Conservation (phyloP, 1,284 basidiomycete species). For the Porogramme epimiltina region DNA sequence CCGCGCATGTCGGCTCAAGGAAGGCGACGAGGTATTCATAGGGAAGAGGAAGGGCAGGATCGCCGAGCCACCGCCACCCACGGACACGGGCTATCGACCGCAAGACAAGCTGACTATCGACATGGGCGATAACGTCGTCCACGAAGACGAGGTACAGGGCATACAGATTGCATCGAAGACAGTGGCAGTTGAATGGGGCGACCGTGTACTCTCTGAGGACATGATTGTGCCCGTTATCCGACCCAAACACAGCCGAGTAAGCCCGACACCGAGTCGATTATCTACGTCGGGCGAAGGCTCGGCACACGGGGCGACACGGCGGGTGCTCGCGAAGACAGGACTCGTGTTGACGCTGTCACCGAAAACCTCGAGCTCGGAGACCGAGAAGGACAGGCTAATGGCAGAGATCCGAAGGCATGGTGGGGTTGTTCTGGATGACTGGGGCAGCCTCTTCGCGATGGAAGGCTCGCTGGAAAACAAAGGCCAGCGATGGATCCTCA, state of each 20-base stretch:
- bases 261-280: constrained; percentile 43
- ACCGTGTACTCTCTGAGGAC: constrained; percentile 45
- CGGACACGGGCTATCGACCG: constrained; percentile 29
- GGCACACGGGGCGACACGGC: constrained; percentile 33
- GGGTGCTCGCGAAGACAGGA: constrained; percentile 42
- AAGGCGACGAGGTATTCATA: constrained; percentile 58
- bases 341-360: constrained; percentile 38
- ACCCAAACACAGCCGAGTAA: constrained; percentile 27
- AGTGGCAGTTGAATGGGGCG: constrained; percentile 52
- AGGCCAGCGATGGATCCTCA: constrained; percentile 55
- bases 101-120: constrained; percentile 40
- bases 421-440: constrained; percentile 65
- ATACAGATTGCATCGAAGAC: constrained; percentile 48
- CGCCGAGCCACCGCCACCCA: constrained; percentile 24
- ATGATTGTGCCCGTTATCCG: constrained; percentile 42
- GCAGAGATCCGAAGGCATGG: constrained; percentile 53
- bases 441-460: constrained; percentile 67
- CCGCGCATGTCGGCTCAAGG: constrained; percentile 48
- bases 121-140: constrained; percentile 37
- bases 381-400: constrained; percentile 42
- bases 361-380: constrained; percentile 20
- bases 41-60: constrained; percentile 36
- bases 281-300: constrained; percentile 34
- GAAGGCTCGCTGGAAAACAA: constrained; percentile 45
- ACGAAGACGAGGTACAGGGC: constrained; percentile 28